Percentiles rank a stretch among this genome's conserved stretches.
phyloP scores from a whole-genome alignment of 768 basidiomycete genomes.

The Phaeolepiota aurea region DNA sequence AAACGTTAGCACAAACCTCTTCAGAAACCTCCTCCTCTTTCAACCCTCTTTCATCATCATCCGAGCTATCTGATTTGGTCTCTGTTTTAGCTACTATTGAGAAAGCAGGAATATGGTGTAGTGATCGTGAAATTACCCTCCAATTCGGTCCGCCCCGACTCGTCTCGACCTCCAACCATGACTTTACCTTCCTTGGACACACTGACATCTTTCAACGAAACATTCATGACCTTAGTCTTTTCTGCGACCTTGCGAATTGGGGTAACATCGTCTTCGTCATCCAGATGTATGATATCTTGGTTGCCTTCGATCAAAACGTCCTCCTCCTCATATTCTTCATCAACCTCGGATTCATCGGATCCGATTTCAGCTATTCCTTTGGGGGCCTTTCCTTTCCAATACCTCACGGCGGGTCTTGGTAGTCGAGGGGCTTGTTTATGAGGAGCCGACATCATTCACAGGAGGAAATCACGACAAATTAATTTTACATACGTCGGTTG shows the following conservation, averaged over 20 bases:
- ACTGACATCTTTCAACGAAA: conserved; percentile 71
- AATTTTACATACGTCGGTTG: too few relatives aligned
- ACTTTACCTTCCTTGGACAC: conserved; percentile 78
- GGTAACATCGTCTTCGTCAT: conserved; percentile 36
- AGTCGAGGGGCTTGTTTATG: conserved; percentile 73
- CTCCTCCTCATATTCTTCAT: conserved; percentile 30
- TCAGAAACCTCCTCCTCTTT: conserved; percentile 36
- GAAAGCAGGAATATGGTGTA: conserved; percentile 12
- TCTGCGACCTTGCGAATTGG: conserved; percentile 24
- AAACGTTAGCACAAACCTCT: conserved; percentile 37
- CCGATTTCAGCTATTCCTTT: conserved; percentile 55
- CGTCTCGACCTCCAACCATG: conserved; percentile 69
- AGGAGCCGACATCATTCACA: conserved; percentile 19
- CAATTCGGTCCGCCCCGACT: conserved; percentile 64
- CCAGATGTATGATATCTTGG: conserved; percentile 37
- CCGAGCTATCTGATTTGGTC: conserved; percentile 2
- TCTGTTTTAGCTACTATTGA: conserved; percentile 1
- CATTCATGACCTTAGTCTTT: conserved; percentile 54
- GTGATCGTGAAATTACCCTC: conserved; percentile 27
- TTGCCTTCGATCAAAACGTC: conserved; percentile 52
- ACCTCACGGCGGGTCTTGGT: conserved; percentile 74
- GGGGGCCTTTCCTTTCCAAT: conserved; percentile 87
- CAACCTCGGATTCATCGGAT: conserved; percentile 59
- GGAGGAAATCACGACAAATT: too few relatives aligned
- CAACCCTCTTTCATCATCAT: conserved; percentile 6